phyloP scores from a whole-genome alignment of 495 filamentous ascomycete species.

The Xeromyces bisporus region DNA sequence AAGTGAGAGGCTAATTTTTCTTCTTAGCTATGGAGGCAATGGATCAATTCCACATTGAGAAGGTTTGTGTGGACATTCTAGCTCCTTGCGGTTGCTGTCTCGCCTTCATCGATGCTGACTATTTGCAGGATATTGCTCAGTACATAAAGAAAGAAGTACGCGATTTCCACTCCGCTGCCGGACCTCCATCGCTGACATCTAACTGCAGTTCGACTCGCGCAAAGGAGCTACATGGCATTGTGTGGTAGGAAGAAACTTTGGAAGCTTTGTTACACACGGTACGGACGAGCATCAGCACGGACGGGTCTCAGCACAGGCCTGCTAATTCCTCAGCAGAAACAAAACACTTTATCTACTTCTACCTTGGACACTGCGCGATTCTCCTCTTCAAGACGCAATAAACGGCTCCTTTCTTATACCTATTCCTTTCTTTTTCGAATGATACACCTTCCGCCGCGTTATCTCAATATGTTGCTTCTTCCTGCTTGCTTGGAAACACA shows the following conservation, averaged over 20 bases:
- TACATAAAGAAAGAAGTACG: constrained; percentile 90
- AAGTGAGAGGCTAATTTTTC: constrained; percentile 10
- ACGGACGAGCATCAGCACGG: constrained; percentile 10
- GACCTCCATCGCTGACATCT: constrained; percentile 11
- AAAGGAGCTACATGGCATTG: constrained; percentile 97
- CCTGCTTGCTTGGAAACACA: too few species aligned
- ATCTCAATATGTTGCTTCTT: too few species aligned
- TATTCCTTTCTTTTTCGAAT: too few species aligned
- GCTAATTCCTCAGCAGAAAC: constrained; percentile 45
- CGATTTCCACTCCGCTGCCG: constrained; percentile 2
- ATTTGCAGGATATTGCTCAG: constrained; percentile 72
- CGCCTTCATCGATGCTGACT: constrained; percentile 7
- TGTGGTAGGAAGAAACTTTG: constrained; percentile 96
- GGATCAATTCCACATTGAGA: constrained; percentile 83
- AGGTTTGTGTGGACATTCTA: too few species aligned
- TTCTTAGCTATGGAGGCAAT: constrained; percentile 80
- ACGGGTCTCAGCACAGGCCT: not conserved
- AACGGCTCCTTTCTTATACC: too few species aligned
- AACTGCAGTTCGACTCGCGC: constrained; percentile 60
- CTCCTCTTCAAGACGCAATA: constrained; percentile 98
- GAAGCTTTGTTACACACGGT: constrained; percentile 98
- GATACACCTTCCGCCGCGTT: too few species aligned
- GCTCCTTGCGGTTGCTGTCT: constrained; percentile 1
- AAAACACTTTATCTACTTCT: constrained; percentile 99
- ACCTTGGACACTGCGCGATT: constrained; percentile 95